Base-by-base conservation (phyloP, 192 early-diverging fungal genomes). In the Haplosporangium gracile region DNA sequence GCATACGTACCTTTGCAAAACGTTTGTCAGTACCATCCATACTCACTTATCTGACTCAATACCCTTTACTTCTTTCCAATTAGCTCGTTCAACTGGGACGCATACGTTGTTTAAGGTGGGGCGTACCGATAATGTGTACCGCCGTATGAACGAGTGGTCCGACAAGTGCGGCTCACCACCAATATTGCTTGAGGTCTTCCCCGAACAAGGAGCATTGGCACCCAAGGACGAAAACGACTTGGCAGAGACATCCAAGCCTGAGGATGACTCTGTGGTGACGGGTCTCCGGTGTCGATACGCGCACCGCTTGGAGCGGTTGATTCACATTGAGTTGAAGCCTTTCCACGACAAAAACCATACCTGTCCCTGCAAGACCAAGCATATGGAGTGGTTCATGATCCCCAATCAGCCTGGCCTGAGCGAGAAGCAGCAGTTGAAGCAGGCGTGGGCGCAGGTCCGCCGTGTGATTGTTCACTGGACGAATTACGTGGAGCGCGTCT, bases 61-160 rank as follows among this genome's bases (percentile, higher is more conserved):
- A 15, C 47, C 26, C 18, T 81, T 53, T 11, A 34, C 18, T 20
- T 8, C 32, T 39, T 43, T n/a, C 32, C 9, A 36, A 53, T 69
- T 51, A 84, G 82, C 76, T 2, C 74, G 76, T 51, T 39, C 47
- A 11, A 90, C 86, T 0, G 68, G 60, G 8, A 85, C 86, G 0
- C 83, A 85, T 51, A 85, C 85, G 4, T 45, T 91, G 18, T 91
- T 89, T 78, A 91, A 91, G 65, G 88, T 91, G 29, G 90, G 90
- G 4, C 76, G 90, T 11, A 85, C 89, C 4, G 84, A 87, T 11
- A 91, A 91, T 78, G 72, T 91, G 1, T 79, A 77, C 26, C 85
- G 90, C 2, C 82, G 90, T 5, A 81, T 91, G 78, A 88, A 85
- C 36, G 88, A 91, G 71, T 91, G 90, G 90, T 76, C 76, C 26